phyloP scores from a whole-genome alignment of 2,329 filamentous ascomycete genomes.

The Fusarium cyanostomum region DNA sequence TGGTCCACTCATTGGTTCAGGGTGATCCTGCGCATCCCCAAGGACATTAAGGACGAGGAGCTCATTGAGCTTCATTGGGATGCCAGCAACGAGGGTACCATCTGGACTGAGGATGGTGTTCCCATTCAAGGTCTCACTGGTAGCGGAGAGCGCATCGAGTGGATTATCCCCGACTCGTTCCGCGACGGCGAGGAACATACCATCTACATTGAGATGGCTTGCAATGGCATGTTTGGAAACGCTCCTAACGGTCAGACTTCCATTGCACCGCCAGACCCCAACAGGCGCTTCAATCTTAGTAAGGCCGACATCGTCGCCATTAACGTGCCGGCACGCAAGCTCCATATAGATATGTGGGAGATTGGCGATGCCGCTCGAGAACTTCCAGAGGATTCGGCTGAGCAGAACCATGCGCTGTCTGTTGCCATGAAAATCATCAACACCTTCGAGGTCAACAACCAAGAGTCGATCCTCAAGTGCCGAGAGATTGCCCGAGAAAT shows the following conservation, averaged over 20 bases:
- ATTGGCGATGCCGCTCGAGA: slow-evolving; percentile 92
- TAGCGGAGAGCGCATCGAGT: slow-evolving; percentile 87
- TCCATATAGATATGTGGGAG: slow-evolving; percentile 96
- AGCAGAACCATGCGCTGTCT: slow-evolving; percentile 86
- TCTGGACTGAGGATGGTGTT: slow-evolving; percentile 91
- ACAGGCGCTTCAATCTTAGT: slow-evolving; percentile 79
- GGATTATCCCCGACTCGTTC: slow-evolving; percentile 85
- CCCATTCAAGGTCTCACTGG: slow-evolving; percentile 93
- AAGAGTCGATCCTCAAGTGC: slow-evolving; percentile 80
- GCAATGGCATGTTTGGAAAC: slow-evolving; percentile 98
- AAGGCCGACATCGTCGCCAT: slow-evolving; percentile 89
- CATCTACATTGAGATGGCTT: slow-evolving; percentile 98
- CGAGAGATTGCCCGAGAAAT: slow-evolving; percentile 87
- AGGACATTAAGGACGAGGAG: slow-evolving; percentile 76
- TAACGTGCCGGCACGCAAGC: slow-evolving; percentile 82
- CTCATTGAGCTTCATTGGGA: slow-evolving; percentile 98
- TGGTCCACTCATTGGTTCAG: slow-evolving; percentile 99
- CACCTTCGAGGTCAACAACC: slow-evolving; percentile 81
- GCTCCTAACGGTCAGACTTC: slow-evolving; percentile 78
- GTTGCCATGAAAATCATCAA: slow-evolving; percentile 91
- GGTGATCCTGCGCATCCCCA: slow-evolving; percentile 79
- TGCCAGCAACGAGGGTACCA: slow-evolving; percentile 89
- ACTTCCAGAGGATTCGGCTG: slow-evolving; percentile 87
- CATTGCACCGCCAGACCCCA: slow-evolving; percentile 88
- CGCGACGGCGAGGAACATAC: slow-evolving; percentile 86